Evolutionary conservation across 208 protist genomes (phyloP).

Genomic region (Leishmania guyanensis): DNA sequence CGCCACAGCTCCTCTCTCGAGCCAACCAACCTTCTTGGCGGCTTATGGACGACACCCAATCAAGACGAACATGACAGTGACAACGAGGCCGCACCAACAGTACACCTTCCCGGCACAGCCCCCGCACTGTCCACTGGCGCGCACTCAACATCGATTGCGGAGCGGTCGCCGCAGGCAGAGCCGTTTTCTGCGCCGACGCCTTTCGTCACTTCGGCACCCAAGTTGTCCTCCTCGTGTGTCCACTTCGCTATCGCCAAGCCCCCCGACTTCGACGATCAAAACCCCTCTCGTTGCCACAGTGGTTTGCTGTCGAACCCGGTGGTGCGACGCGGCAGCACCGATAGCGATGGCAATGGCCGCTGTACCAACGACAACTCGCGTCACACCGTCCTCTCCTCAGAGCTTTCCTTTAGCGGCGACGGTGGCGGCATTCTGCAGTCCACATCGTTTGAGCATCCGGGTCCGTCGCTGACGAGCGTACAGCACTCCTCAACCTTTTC

Average conservation of each 20-base stretch:
- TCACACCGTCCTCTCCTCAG: neutral
- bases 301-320: constrained; percentile 24
- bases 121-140: neutral
- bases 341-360: neutral
- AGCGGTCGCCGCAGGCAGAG: neutral
- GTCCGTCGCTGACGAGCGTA: neutral
- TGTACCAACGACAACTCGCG: neutral
- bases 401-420: neutral
- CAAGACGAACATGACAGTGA: neutral
- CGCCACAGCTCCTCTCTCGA: constrained; percentile 30
- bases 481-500: neutral
- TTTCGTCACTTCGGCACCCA: neutral
- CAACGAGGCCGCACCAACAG: neutral
- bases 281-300: neutral
- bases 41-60: neutral
- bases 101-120: neutral
- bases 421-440: constrained; percentile 7
- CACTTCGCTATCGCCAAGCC: constrained; percentile 8
- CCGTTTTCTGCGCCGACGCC: neutral
- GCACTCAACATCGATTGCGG: neutral
- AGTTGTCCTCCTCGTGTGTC: constrained; percentile 3
- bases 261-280: neutral
- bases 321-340: neutral
- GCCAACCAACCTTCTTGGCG: neutral
- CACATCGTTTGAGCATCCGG: constrained; percentile 1